A percentile compares a stretch with the other conserved stretches of the same genome.
phyloP scores from a whole-genome alignment of 441 rosid genomes.

The Pelargonium australe region DNA sequence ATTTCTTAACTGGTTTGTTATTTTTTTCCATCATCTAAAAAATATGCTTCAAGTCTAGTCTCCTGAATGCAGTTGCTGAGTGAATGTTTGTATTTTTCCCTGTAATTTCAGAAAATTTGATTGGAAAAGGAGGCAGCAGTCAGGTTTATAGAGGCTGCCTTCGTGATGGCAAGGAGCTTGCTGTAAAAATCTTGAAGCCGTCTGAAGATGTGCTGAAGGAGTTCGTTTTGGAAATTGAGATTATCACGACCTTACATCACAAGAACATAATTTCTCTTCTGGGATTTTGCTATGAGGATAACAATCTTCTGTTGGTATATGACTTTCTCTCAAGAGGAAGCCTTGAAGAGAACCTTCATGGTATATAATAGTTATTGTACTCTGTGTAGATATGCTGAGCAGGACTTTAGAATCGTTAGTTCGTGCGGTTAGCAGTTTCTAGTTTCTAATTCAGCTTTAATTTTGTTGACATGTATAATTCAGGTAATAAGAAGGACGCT shows the following conservation, averaged over 20 bases:
- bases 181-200: constrained; percentile 73
- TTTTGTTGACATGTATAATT: constrained; percentile 4
- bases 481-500: constrained; percentile 56
- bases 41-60: no score
- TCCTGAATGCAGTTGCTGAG: not conserved
- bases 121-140: constrained; percentile 93
- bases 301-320: constrained; percentile 63
- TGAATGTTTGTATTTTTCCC: not conserved
- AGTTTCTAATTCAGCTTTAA: not conserved
- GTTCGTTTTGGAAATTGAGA: constrained; percentile 71
- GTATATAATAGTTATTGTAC: constrained; percentile 25
- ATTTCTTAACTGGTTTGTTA: constrained; percentile 53
- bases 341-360: constrained; percentile 83
- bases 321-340: constrained; percentile 80
- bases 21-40: constrained; percentile 22
- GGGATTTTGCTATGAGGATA: constrained; percentile 74
- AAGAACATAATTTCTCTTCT: constrained; percentile 71
- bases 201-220: constrained; percentile 58
- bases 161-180: constrained; percentile 75
- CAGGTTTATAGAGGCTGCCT: constrained; percentile 76
- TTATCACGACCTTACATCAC: constrained; percentile 60
- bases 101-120: constrained; percentile 52
- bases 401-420: no score
- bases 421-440: no score
- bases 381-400: not conserved